Evolutionary conservation across 1,284 basidiomycete genomes (phyloP), one percentile per base, ranked within the genome.

Genomic region (Sanguinoderma infundibulare): DNA sequence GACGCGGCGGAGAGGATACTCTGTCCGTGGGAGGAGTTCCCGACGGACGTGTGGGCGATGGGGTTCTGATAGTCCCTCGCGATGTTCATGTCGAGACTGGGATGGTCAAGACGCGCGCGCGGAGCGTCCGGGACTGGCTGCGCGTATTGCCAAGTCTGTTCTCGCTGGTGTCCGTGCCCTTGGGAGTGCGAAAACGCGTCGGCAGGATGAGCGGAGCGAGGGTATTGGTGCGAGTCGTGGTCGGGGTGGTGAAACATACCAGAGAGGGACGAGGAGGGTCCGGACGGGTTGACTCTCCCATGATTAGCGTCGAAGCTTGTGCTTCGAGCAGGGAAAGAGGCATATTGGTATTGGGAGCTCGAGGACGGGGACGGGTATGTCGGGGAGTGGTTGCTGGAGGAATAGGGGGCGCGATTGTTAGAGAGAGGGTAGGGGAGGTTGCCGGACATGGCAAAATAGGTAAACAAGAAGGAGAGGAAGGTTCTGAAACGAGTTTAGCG

Each of bases 401-500:
- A 34, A 59, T 69, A 69, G 26, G 68, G 49, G 49, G 59, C 55
- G 35, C 68, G 67, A 47, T 68, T 61, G 62, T 62, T 61, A 52
- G 68, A 68, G 57, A 69, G 42, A 28, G 68, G 67, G 42, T 67
- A 70, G 46, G 65, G 63, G 49, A 67, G 65, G 7, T 61, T 60
- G 53, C 42, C 53, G 22, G 68, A 68, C 68, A 70, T 70, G 53
- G 60, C 34, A 57, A 32, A 42, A 32, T n/a, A 38, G 17, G 53
- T 17, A 55, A 39, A 53, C 26, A 52, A 46, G 53, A 32, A 28
- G 50, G 38, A 55, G 26, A 17, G 32, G 38, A 46, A 40, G 58
- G 54, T 51, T 26, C 62, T 61, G 10, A 40, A 63, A 40, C 35
- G 50, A 60, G 59, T 49, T 61, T 65, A 63, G 61, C 34, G 61